Base-by-base conservation (phyloP, 176 grass and related monocot species). In the Paspalum vaginatum region DNA sequence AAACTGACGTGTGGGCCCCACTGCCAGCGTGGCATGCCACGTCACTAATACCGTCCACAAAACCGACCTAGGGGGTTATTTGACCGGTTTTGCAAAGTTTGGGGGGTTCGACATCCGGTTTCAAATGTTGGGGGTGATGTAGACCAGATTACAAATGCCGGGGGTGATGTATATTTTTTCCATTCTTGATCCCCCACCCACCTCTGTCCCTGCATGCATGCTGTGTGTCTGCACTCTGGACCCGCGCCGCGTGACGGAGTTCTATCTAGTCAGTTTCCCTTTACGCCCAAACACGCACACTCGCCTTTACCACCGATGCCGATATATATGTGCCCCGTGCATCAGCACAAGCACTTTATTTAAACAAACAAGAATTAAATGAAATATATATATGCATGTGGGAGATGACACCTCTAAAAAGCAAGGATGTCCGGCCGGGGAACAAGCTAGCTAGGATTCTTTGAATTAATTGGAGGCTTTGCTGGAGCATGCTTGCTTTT, bases 221-320 rank as follows among this genome's bases (percentile, higher is more conserved):
- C 21, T 50, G 37, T 9, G 48, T 13, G 17, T 8, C 20, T 6
- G 7, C 32, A 32, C 32, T 55, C 22, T 60, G 57, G 21, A 60
- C 0, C 3, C n/a, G n/a, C n/a, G n/a, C n/a, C n/a, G n/a, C n/a
- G n/a, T n/a, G n/a, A n/a, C n/a, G n/a, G n/a, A n/a, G n/a, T 63
- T 38, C 58, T 9, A 39, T 48, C n/a, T n/a, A n/a, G 16, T 56
- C 44, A 13, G 25, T 22, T 56, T 47, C 68, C 76, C 70, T 79
- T 67, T 79, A 68, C 68, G 38, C 49, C 62, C 77, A 68, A 24
- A 68, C 62, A 79, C 21, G 22, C 64, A 65, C 60, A 62, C 22
- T 2, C 14, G 9, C 46, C 74, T 78, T 78, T 85, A 62, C 55
- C 54, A n/a, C 57, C 22, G 83, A 85, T 56, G 87, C n/a, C 45